Conservation (phyloP, 2,329 filamentous ascomycete species). For the Fusarium longipes region DNA sequence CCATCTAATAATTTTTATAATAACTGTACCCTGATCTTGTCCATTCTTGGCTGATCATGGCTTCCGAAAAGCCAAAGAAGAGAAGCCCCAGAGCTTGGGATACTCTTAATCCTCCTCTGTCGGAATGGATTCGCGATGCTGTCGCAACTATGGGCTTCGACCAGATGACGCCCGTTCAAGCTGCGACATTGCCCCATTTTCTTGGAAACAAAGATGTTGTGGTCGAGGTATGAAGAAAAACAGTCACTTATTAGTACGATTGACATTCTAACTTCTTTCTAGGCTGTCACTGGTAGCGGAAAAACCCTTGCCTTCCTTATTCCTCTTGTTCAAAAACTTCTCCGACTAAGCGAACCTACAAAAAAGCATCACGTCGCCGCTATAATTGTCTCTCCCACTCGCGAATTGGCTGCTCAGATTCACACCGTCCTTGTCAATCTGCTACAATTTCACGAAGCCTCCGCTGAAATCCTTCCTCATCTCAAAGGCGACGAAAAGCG, state of each 20-base stretch:
- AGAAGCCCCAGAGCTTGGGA: slow-evolving; percentile 62
- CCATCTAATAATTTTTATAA: slow-evolving; percentile 1
- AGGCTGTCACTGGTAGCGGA: slow-evolving; percentile 89
- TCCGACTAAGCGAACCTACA: slow-evolving; percentile 82
- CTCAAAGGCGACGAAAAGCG: slow-evolving; percentile 68
- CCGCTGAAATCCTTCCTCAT: slow-evolving; percentile 71
- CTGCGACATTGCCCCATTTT: slow-evolving; percentile 88
- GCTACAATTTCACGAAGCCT: slow-evolving; percentile 84
- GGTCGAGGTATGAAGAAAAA: slow-evolving; percentile 70
- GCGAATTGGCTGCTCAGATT: slow-evolving; percentile 93
- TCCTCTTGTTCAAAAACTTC: slow-evolving; percentile 82
- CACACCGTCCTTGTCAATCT: slow-evolving; percentile 81
- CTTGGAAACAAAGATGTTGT: slow-evolving; percentile 92
- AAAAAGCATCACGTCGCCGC: slow-evolving; percentile 91
- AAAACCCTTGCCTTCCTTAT: slow-evolving; percentile 91
- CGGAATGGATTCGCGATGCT: slow-evolving; percentile 84
- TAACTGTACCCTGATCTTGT: background rate
- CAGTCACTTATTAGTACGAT: background rate
- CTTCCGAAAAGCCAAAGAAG: slow-evolving; percentile 52
- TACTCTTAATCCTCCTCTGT: slow-evolving; percentile 53
- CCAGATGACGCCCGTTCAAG: slow-evolving; percentile 94
- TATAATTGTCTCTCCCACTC: slow-evolving; percentile 89
- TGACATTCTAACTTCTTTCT: background rate
- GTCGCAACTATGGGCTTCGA: slow-evolving; percentile 85
- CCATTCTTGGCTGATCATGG: slow-evolving; percentile 41